Evolutionary conservation across 495 filamentous ascomycete genomes (phyloP).

Genomic region (Penicillium pancosmium): DNA sequence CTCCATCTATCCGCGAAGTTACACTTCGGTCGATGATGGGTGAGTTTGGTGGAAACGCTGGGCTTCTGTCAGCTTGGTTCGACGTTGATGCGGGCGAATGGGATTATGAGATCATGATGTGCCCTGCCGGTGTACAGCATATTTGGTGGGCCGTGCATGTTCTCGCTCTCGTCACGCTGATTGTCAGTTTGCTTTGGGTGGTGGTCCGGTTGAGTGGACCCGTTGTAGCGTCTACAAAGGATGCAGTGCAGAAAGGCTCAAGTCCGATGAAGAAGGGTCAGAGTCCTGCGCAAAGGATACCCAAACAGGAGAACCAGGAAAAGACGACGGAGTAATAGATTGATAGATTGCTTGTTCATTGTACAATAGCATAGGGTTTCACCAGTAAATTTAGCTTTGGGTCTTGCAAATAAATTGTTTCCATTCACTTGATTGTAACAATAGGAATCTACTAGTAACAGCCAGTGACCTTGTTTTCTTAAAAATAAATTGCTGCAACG

Average conservation of each 20-base stretch:
- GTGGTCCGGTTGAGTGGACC: background rate
- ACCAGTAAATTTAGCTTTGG: background rate
- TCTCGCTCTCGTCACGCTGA: conserved; percentile 59
- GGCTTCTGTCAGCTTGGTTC: conserved; percentile 86
- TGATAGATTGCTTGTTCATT: background rate
- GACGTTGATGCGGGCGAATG: conserved; percentile 69
- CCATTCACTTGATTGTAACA: background rate
- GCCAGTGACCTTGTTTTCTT: too few relatives aligned
- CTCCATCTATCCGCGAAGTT: conserved; percentile 71
- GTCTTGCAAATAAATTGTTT: background rate
- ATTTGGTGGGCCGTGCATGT: conserved; percentile 92
- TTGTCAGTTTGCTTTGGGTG: conserved; percentile 22
- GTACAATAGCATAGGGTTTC: conserved; percentile 10
- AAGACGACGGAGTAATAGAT: conserved; percentile 1
- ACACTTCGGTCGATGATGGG: conserved; percentile 99
- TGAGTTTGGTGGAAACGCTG: conserved; percentile 84
- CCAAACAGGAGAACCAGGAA: conserved; percentile 6
- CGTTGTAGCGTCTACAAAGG: background rate
- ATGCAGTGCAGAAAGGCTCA: background rate
- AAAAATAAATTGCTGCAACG: too few relatives aligned
- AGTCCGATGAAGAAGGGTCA: background rate
- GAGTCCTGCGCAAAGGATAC: conserved; percentile 3
- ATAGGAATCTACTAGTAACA: too few relatives aligned
- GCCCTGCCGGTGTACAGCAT: conserved; percentile 81
- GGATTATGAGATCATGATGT: conserved; percentile 77